Conservation (phyloP, 2,329 filamentous ascomycete genomes). For the Fusarium sp. region DNA sequence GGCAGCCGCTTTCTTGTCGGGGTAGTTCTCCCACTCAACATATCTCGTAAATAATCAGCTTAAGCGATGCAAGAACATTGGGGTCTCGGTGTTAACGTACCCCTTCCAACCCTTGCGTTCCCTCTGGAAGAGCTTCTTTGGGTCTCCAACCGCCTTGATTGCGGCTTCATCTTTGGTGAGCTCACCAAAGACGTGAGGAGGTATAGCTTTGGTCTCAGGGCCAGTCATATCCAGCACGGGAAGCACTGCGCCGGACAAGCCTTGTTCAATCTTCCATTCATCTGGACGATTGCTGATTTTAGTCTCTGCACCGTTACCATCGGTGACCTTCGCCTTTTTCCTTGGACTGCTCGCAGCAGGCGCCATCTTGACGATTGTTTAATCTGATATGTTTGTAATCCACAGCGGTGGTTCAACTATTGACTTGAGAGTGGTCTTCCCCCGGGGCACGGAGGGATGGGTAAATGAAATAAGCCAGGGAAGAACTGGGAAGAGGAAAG, state of each 20-base stretch:
- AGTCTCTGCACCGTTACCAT: too few relatives aligned
- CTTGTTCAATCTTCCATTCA: conserved; percentile 67
- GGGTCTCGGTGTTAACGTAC: conserved; percentile 22
- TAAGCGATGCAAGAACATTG: background rate
- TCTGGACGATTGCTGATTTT: conserved; percentile 51
- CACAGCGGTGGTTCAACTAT: too few relatives aligned
- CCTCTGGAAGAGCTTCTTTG: conserved; percentile 38
- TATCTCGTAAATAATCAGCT: conserved; percentile 55
- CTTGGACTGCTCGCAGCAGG: too few relatives aligned
- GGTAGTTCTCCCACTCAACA: conserved; percentile 77
- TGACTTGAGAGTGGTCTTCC: too few relatives aligned
- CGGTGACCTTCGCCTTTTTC: too few relatives aligned
- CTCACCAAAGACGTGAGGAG: conserved; percentile 45
- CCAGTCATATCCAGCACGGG: conserved; percentile 60
- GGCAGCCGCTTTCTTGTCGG: conserved; percentile 72
- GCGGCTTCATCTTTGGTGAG: conserved; percentile 55
- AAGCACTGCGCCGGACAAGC: conserved; percentile 58
- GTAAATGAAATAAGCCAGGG: too few relatives aligned
- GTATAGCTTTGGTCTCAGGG: conserved; percentile 47
- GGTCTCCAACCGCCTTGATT: conserved; percentile 55
- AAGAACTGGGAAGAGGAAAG: too few relatives aligned
- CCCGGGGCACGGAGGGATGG: fast-evolving
- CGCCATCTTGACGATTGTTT: too few relatives aligned
- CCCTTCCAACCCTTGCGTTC: conserved; percentile 52
- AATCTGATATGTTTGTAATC: too few relatives aligned